phyloP scores from a whole-genome alignment of 148 eudicot genomes.

The Linanthus parryae region DNA sequence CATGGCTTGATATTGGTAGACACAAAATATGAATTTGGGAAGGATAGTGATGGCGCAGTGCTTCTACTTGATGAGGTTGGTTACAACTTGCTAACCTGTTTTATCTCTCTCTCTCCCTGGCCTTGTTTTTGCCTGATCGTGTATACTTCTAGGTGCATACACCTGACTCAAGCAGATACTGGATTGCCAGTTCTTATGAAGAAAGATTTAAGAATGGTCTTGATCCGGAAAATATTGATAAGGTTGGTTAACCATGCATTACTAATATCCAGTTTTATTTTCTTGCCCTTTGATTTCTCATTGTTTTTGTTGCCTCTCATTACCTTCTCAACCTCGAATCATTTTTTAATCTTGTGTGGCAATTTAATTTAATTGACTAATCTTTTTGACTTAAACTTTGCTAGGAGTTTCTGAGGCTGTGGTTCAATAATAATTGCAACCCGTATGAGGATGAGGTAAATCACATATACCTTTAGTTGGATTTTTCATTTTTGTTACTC shows the following conservation, averaged over 20 bases:
- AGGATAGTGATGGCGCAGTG: conserved; percentile 71
- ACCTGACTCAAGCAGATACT: conserved; percentile 98
- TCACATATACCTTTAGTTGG: not conserved
- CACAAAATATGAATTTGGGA: conserved; percentile 97
- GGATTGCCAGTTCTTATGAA: conserved; percentile 78
- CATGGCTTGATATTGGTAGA: conserved; percentile 93
- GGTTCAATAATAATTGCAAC: conserved; percentile 90
- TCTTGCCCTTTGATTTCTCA: not conserved
- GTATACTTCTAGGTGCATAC: conserved; percentile 67
- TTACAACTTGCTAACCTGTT: conserved; percentile 4
- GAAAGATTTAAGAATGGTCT: conserved; percentile 60
- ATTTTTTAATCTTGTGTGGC: not conserved
- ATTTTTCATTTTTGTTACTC: not conserved
- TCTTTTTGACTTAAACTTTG: conserved; percentile 9
- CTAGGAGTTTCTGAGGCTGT: conserved; percentile 92
- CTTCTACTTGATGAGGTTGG: conserved; percentile 82
- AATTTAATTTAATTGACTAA: too few species aligned
- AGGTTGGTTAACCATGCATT: too few species aligned
- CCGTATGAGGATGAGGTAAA: conserved; percentile 89
- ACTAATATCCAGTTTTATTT: too few species aligned
- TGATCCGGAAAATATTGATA: conserved; percentile 97
- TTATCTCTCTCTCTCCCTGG: too few species aligned
- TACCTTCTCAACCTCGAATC: not conserved
- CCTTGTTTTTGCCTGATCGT: not conserved
- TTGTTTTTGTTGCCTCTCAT: not conserved